phyloP scores from a whole-genome alignment of 2,329 filamentous ascomycete species.

The Cercospora sp. region DNA sequence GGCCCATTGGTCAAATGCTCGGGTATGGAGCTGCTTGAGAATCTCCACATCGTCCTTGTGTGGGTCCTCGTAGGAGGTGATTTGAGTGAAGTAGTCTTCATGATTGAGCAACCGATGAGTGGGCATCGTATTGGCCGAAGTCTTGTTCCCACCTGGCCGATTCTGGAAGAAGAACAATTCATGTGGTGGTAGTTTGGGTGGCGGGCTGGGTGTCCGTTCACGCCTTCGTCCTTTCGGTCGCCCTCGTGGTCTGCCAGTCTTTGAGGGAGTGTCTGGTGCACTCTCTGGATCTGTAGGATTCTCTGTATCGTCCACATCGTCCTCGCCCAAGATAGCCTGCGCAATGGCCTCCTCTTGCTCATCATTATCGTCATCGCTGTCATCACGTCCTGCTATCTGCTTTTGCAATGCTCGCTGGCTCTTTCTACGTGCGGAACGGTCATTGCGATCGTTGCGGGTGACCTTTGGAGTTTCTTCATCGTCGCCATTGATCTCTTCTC shows the following conservation, averaged over 20 bases:
- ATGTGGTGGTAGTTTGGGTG: constrained; percentile 77
- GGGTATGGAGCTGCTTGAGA: constrained; percentile 71
- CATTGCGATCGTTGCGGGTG: constrained; percentile 68
- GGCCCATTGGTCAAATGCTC: constrained; percentile 85
- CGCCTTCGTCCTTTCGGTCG: constrained; percentile 56
- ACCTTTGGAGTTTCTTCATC: constrained; percentile 51
- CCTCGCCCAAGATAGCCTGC: constrained; percentile 29
- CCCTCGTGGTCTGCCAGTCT: constrained; percentile 46
- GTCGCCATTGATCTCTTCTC: constrained; percentile 46
- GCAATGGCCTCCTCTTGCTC: constrained; percentile 49
- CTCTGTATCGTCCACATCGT: constrained; percentile 32
- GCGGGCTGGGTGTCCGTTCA: constrained; percentile 74
- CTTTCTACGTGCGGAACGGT: constrained; percentile 84
- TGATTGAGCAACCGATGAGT: constrained; percentile 77
- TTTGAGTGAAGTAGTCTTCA: constrained; percentile 80
- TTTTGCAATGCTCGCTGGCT: constrained; percentile 76
- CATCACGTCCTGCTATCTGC: constrained; percentile 62
- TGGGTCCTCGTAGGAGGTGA: constrained; percentile 64
- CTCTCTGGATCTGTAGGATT: constrained; percentile 43
- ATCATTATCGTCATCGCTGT: constrained; percentile 65
- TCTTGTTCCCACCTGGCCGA: constrained; percentile 75
- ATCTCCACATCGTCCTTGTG: constrained; percentile 70
- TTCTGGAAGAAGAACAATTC: constrained; percentile 95
- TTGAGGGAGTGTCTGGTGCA: constrained; percentile 47
- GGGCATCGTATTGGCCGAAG: constrained; percentile 80